Base-by-base conservation (phyloP, 108 stramenopile genomes). In the Craspedostauros australis region DNA sequence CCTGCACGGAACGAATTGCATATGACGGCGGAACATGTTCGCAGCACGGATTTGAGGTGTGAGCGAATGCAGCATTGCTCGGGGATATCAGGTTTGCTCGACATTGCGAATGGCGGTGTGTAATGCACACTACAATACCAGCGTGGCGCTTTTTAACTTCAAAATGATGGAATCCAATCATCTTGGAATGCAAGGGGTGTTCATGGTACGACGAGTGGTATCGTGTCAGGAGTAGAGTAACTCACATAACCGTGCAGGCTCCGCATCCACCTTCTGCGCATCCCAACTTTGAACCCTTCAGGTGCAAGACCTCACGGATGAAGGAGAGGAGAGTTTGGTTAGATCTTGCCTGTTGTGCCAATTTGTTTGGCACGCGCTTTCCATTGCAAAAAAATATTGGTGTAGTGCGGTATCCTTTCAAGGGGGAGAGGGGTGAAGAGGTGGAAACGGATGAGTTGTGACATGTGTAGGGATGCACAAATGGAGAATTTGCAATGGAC, bases 181-280 rank as follows among this genome's bases (percentile, higher is more conserved):
- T n/a, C n/a, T n/a, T n/a, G n/a, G n/a, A n/a, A n/a, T n/a, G n/a
- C n/a, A n/a, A n/a, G n/a, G n/a, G n/a, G n/a, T n/a, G n/a, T n/a
- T n/a, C n/a, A n/a, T n/a, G n/a, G n/a, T n/a, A n/a, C n/a, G n/a
- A n/a, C n/a, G n/a, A n/a, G n/a, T n/a, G n/a, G n/a, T n/a, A n/a
- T n/a, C n/a, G n/a, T n/a, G n/a, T n/a, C n/a, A n/a, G n/a, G n/a
- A n/a, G n/a, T n/a, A n/a, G 24, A 2, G 20, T 23, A 15, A 66
- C 65, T 66, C 37, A 66, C 67, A 91, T 74, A 7, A 95, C 95
- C 2, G 89, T 95, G 49, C 95, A 95, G 9, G 96, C 96, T 5
- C 96, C 96, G 39, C 96, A 97, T 20, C 95, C 95, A 20, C 95
- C 95, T 53, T 95, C 95, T 25, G 78, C 84, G 57, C 83, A 85